Evolutionary conservation across 306 rosid species (phyloP).

Genomic region (Benincasa hispida): DNA sequence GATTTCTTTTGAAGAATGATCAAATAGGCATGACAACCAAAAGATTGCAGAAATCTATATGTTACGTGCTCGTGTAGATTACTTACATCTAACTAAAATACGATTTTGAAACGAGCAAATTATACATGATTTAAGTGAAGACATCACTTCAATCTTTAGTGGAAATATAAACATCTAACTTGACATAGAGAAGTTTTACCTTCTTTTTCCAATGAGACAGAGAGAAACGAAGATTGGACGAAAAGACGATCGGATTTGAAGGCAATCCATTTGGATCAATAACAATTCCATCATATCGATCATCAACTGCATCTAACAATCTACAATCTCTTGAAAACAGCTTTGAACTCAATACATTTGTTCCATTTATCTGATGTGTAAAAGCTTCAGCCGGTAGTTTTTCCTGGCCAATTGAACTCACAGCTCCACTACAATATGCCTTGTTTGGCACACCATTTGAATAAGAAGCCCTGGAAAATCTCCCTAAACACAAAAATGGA

Average conservation of each 20-base stretch:
- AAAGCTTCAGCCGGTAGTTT: conserved; percentile 25
- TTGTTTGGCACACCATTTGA: conserved; percentile 28
- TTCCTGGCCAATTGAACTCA: conserved; percentile 27
- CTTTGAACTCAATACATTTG: conserved; percentile 29
- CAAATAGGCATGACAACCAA: neutral
- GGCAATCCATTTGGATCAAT: conserved; percentile 58
- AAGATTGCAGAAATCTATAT: neutral
- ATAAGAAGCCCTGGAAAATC: conserved; percentile 22
- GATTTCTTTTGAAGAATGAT: neutral
- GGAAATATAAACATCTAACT: neutral
- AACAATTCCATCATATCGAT: conserved; percentile 76
- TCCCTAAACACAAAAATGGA: conserved; percentile 30
- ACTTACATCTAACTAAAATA: neutral
- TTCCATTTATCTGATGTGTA: conserved; percentile 31
- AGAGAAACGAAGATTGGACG: conserved; percentile 40
- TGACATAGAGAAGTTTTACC: conserved; percentile 25
- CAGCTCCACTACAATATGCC: conserved; percentile 23
- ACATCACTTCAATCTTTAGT: neutral
- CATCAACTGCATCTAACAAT: conserved; percentile 64
- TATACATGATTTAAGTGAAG: neutral
- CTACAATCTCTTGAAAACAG: conserved; percentile 32
- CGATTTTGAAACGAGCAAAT: neutral
- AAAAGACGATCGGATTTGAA: conserved; percentile 33
- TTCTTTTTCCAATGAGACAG: conserved; percentile 61
- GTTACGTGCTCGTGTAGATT: neutral